Evolutionary conservation across 1,284 basidiomycete species (phyloP), one percentile per base, ranked within the genome.

Genomic region (Tilletia indica): DNA sequence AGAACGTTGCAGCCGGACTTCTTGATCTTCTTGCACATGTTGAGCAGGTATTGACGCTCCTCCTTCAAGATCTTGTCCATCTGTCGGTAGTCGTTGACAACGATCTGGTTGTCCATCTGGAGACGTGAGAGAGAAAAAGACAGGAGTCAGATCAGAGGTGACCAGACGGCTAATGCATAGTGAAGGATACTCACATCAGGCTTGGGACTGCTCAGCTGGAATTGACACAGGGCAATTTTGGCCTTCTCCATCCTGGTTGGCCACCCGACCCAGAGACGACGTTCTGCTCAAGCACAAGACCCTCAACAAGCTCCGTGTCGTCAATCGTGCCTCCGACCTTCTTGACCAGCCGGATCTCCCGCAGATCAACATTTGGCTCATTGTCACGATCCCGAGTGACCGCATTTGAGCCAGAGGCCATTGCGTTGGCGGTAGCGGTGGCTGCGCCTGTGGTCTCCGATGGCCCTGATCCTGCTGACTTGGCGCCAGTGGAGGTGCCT

Each of bases 61-160:
- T 99, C 97, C 86, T 99, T 99, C 85, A 99, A 91, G 76, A 99
- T 96, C 86, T 97, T 98, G 89, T 99, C 97, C 96, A 99, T 99
- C 86, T 99, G 97, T 49, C 97, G 91, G 87, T 99, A 99, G 86
- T 99, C 96, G 82, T 97, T 99, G 80, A 99, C 97, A 61, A 99
- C 92, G 66, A 99, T 95, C 48, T 97, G 97, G 87, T 99, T 99
- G 87, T 99, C 97, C 97, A 99, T 99, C 76, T 51, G 48, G 0
- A 14, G 21, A 51, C 19, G 9, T 58, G 19, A 54, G 51, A n/a
- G 19, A 54, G 19, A 8, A 6, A 54, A 19, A 1, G 42, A 34
- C 71, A 42, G 34, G 45, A 21, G 21, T 38, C 4, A 9, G 16
- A 38, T 11, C 12, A 12, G 14, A 56, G 8, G 36, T 68, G 70